A percentile compares a stretch with the other conserved stretches of the same genome.
Evolutionary conservation across 441 rosid species (phyloP).

Genomic region (Rhodomyrtus psidioides): DNA sequence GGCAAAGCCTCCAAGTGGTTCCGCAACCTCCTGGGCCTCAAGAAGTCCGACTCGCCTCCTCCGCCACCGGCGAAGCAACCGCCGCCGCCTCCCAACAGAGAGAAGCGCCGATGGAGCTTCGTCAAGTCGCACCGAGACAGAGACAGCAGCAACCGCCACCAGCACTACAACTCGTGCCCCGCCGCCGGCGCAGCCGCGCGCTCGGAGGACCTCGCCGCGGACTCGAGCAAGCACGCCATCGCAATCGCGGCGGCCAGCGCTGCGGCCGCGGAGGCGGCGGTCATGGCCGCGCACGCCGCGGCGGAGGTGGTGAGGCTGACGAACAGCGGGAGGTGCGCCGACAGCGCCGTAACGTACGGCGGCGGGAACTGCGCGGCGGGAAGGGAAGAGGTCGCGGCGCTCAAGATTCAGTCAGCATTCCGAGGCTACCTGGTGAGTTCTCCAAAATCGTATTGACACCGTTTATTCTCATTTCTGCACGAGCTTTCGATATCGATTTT

Average conservation of each 20-base stretch:
- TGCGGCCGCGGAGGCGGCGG: constrained; percentile 67
- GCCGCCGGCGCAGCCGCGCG: background rate
- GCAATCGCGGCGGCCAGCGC: constrained; percentile 82
- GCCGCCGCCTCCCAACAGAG: constrained; percentile 15
- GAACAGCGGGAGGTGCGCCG: constrained; percentile 50
- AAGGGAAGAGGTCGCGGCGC: constrained; percentile 46
- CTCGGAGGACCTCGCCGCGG: background rate
- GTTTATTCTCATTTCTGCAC: background rate
- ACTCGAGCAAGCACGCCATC: constrained; percentile 47
- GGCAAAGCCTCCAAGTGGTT: constrained; percentile 84
- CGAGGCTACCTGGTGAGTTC: constrained; percentile 79
- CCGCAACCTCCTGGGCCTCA: constrained; percentile 54
- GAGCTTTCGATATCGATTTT: background rate
- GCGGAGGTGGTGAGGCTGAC: constrained; percentile 62
- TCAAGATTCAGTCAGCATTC: constrained; percentile 76
- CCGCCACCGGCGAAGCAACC: constrained; percentile 1
- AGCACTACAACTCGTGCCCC: background rate
- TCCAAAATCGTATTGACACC: background rate
- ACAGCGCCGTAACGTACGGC: constrained; percentile 15
- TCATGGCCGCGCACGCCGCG: constrained; percentile 69
- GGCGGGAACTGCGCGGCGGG: constrained; percentile 8
- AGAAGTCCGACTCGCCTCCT: constrained; percentile 33
- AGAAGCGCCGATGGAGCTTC: constrained; percentile 82
- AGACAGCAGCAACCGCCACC: background rate
- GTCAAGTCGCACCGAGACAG: constrained; percentile 65